Conservation (phyloP, 129 eudicot genomes). For the Arctium lappa region DNA sequence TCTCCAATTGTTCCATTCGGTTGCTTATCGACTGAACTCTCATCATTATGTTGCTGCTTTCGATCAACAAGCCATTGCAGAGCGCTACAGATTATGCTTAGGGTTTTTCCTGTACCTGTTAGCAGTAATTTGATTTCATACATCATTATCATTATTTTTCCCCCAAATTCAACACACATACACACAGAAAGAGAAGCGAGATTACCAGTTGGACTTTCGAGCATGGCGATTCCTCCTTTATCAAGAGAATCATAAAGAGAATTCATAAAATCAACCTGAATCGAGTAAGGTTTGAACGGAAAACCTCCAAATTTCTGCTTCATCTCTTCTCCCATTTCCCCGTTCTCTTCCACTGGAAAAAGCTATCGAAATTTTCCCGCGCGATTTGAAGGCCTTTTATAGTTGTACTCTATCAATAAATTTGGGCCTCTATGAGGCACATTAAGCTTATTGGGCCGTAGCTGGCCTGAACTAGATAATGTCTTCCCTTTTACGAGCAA, state of each 20-base stretch:
- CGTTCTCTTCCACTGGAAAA: neutral
- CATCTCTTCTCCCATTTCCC: conserved; percentile 29
- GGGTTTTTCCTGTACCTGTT: conserved; percentile 91
- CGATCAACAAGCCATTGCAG: conserved; percentile 85
- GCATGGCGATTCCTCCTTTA: conserved; percentile 90
- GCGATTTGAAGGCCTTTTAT: neutral
- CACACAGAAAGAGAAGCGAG: neutral
- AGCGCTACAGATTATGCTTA: conserved; percentile 93
- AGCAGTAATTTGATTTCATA: neutral
- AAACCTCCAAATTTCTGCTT: conserved; percentile 67
- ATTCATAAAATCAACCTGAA: conserved; percentile 88
- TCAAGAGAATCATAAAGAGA: conserved; percentile 72
- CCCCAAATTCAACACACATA: neutral
- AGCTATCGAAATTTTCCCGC: conserved; percentile 38
- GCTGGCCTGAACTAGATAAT: neutral
- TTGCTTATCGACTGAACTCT: neutral
- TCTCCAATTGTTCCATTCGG: conserved; percentile 27
- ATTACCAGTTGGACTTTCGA: conserved; percentile 98
- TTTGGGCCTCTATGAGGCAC: neutral
- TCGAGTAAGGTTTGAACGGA: conserved; percentile 82
- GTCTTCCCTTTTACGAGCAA: neutral
- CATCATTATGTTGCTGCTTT: conserved; percentile 23
- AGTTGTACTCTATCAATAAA: neutral
- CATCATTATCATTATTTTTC: neutral
- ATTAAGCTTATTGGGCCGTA: neutral